A percentile compares a stretch with the other conserved stretches of the same genome.
These are phyloP conservation scores for Amyloporia xantha DNA, from an alignment of 768 basidiomycete species.

Conservation along the genomic window DNA sequence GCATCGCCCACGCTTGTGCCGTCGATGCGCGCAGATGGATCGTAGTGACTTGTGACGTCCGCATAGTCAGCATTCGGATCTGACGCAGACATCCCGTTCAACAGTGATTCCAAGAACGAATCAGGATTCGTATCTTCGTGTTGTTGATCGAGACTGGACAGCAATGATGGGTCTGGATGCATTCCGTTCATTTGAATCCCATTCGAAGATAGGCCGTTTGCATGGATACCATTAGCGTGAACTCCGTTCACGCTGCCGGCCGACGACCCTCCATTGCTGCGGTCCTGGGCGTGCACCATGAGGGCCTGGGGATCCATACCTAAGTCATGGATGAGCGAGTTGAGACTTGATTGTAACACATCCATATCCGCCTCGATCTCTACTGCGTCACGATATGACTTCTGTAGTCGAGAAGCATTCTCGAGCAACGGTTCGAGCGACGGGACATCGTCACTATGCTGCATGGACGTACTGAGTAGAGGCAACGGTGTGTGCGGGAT, in stretches of 20 bases:
- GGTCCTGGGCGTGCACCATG: conserved; percentile 6
- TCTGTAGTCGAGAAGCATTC: conserved; percentile 39
- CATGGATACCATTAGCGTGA: not conserved
- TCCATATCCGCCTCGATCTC: conserved; percentile 73
- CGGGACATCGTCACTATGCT: conserved; percentile 22
- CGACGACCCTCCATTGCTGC: not conserved
- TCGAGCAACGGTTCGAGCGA: conserved; percentile 28
- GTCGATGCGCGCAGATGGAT: conserved; percentile 27
- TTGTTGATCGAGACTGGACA: conserved; percentile 1
- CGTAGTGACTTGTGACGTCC: conserved; percentile 27
- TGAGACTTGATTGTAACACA: conserved; percentile 58
- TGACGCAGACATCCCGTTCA: conserved; percentile 32
- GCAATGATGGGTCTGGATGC: not conserved
- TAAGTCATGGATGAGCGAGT: conserved; percentile 64
- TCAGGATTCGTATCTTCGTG: conserved; percentile 16
- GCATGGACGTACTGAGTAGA: conserved; percentile 19
- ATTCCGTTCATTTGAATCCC: conserved; percentile 4
- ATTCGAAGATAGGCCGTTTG: not conserved
- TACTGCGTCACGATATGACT: conserved; percentile 50
- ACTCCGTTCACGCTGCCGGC: conserved; percentile 3
- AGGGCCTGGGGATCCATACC: conserved; percentile 50
- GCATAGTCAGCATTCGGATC: conserved; percentile 25
- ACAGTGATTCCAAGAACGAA: conserved; percentile 34
- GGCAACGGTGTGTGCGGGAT: conserved; percentile 21
- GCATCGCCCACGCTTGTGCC: conserved; percentile 25